A percentile compares a stretch with the other conserved stretches of the same genome.
These are phyloP conservation scores for Leucocoprinus sp. DNA, from an alignment of 768 basidiomycete species.

Conservation along the genomic window DNA sequence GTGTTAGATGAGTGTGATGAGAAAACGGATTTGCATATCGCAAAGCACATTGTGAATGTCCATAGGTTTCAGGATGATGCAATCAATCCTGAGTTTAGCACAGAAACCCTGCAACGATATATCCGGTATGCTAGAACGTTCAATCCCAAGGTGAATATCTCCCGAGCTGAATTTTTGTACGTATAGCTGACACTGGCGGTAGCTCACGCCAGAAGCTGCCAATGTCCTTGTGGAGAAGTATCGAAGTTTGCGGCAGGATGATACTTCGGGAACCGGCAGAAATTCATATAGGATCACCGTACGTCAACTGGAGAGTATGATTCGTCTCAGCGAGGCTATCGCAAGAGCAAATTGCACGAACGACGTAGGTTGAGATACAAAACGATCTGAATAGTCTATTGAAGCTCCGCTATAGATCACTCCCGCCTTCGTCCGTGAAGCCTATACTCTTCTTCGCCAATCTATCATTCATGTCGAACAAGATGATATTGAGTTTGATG, in stretches of 20 bases:
- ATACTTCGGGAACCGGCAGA: slow-evolving; percentile 76
- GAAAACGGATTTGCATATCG: slow-evolving; percentile 86
- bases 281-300: slow-evolving; percentile 98
- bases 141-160: slow-evolving; percentile 74
- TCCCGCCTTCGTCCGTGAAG: slow-evolving; percentile 91
- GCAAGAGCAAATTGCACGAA: slow-evolving; percentile 93
- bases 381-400: neutral
- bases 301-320: slow-evolving; percentile 97
- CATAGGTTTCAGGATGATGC: slow-evolving; percentile 94
- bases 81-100: slow-evolving; percentile 94
- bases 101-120: slow-evolving; percentile 92
- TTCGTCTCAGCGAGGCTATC: slow-evolving; percentile 94
- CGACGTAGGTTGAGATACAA: slow-evolving; percentile 46
- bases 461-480: slow-evolving; percentile 99
- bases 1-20: slow-evolving; percentile 96
- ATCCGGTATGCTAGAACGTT: slow-evolving; percentile 97
- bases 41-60: slow-evolving; percentile 95
- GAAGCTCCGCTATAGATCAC: slow-evolving; percentile 52
- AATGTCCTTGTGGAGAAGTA: slow-evolving; percentile 95
- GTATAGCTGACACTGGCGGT: slow-evolving; percentile 8
- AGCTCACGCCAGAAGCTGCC: slow-evolving; percentile 92
- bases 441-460: slow-evolving; percentile 86
- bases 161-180: slow-evolving; percentile 1
- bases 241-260: slow-evolving; percentile 84
- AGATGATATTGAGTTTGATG: slow-evolving; percentile 96